Evolutionary conservation across 2,329 filamentous ascomycete genomes (phyloP).

Genomic region (Fusarium dimerum): DNA sequence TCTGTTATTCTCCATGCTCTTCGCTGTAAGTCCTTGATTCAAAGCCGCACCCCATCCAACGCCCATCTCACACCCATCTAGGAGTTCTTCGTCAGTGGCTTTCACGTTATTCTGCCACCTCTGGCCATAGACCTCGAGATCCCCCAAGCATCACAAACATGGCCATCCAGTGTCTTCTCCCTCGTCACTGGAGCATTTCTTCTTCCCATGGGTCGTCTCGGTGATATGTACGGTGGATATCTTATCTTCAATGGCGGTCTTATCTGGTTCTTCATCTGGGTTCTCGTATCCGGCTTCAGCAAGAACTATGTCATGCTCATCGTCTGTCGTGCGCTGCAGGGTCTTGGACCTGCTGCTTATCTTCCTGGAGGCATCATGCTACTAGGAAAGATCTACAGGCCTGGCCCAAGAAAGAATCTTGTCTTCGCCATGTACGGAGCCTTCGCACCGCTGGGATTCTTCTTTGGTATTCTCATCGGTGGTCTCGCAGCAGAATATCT

Average conservation of each 20-base stretch:
- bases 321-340: constrained; percentile 72
- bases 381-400: constrained; percentile 67
- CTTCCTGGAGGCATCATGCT: constrained; percentile 71
- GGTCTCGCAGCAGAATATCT: constrained; percentile 62
- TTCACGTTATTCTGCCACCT: constrained; percentile 60
- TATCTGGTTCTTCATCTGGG: constrained; percentile 68
- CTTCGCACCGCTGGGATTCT: constrained; percentile 60
- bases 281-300: constrained; percentile 69
- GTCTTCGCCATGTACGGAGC: constrained; percentile 62
- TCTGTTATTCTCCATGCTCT: constrained; percentile 26
- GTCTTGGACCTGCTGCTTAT: constrained; percentile 72
- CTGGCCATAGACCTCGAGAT: constrained; percentile 64
- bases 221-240: constrained; percentile 65
- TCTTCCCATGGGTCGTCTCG: constrained; percentile 62
- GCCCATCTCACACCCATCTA: constrained; percentile 4
- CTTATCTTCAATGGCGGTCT: constrained; percentile 60
- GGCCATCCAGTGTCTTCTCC: constrained; percentile 65
- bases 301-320: constrained; percentile 69
- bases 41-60: background rate
- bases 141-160: constrained; percentile 60
- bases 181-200: constrained; percentile 58
- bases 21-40: constrained; percentile 19
- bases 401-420: constrained; percentile 71
- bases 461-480: constrained; percentile 66
- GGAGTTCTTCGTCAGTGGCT: constrained; percentile 32